A percentile compares a stretch with the other conserved stretches of the same genome.
phyloP scores from a whole-genome alignment of 176 grass and related monocot genomes.

The Aegilops umbellulata region DNA sequence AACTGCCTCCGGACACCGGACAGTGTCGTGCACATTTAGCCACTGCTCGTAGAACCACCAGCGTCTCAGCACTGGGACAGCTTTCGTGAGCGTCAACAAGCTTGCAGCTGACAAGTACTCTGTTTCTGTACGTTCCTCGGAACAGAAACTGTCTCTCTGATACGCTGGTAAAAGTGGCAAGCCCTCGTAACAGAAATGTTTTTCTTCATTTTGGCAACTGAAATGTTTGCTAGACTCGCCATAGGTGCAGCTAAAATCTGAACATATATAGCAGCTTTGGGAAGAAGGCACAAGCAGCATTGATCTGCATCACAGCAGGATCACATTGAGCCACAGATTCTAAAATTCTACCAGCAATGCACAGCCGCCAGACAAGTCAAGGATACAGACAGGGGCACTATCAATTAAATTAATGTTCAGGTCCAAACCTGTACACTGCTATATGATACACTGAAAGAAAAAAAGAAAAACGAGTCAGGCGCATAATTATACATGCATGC shows the following conservation, averaged over 20 bases:
- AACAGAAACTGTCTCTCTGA: no score
- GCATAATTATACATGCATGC: slow-evolving; percentile 93
- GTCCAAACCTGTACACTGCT: slow-evolving; percentile 82
- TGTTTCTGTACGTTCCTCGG: no score
- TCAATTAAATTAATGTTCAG: slow-evolving; percentile 74
- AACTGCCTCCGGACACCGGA: neutral
- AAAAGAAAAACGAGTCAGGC: slow-evolving; percentile 45
- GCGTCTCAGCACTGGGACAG: no score
- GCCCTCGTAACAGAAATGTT: neutral
- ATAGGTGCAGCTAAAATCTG: neutral
- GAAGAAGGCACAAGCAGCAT: neutral
- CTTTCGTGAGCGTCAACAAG: no score
- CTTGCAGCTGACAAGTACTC: no score
- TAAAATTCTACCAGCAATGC: neutral
- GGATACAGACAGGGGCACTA: slow-evolving; percentile 35
- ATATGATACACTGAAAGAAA: slow-evolving; percentile 58
- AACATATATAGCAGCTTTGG: neutral
- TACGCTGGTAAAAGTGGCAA: no score
- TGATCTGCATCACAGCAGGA: neutral
- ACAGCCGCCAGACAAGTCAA: slow-evolving; percentile 4
- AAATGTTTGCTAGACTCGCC: neutral
- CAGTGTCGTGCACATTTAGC: neutral
- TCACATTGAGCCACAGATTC: neutral
- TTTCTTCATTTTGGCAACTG: neutral
- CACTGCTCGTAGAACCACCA: neutral